Evolutionary conservation across 192 early-diverging fungal genomes (phyloP).

Genomic region (Spizellomyces sp.): DNA sequence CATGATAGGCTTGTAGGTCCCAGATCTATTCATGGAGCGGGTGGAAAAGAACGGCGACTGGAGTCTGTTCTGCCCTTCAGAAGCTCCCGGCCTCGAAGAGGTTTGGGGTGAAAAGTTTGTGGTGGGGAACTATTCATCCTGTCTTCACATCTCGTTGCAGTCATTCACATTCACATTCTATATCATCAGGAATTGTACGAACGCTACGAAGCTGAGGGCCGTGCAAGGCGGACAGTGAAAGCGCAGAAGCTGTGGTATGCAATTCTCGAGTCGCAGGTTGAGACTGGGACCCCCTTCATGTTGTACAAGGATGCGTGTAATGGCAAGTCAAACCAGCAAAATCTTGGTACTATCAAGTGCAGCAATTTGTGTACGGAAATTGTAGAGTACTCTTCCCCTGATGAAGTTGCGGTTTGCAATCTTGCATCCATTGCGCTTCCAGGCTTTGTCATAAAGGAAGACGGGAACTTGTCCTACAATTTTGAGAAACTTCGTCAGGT

Average conservation of each 20-base stretch:
- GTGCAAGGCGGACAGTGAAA: slow-evolving; percentile 87
- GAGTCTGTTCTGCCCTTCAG: slow-evolving; percentile 93
- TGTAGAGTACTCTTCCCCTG: slow-evolving; percentile 92
- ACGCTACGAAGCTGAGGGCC: slow-evolving; percentile 82
- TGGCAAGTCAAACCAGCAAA: slow-evolving; percentile 98
- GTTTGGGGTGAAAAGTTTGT: slow-evolving; percentile 91
- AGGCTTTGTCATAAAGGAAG: slow-evolving; percentile 71
- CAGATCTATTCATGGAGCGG: slow-evolving; percentile 96
- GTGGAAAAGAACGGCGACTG: slow-evolving; percentile 93
- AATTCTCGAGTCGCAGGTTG: slow-evolving; percentile 93
- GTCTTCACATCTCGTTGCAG: not conserved
- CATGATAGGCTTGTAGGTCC: slow-evolving; percentile 46
- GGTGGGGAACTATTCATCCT: slow-evolving; percentile 1
- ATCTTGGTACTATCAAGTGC: slow-evolving; percentile 98
- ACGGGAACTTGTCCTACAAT: slow-evolving; percentile 64
- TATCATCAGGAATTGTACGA: slow-evolving; percentile 64
- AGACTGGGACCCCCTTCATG: slow-evolving; percentile 98
- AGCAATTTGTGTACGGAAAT: slow-evolving; percentile 98
- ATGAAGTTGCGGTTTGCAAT: slow-evolving; percentile 98
- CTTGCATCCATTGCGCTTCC: slow-evolving; percentile 93
- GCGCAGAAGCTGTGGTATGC: slow-evolving; percentile 98
- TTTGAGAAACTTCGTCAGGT: slow-evolving; percentile 75
- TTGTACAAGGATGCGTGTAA: slow-evolving; percentile 99
- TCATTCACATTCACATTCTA: not conserved
- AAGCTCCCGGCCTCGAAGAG: slow-evolving; percentile 87